phyloP scores from a whole-genome alignment of 306 rosid species.

The Vicia villosa region DNA sequence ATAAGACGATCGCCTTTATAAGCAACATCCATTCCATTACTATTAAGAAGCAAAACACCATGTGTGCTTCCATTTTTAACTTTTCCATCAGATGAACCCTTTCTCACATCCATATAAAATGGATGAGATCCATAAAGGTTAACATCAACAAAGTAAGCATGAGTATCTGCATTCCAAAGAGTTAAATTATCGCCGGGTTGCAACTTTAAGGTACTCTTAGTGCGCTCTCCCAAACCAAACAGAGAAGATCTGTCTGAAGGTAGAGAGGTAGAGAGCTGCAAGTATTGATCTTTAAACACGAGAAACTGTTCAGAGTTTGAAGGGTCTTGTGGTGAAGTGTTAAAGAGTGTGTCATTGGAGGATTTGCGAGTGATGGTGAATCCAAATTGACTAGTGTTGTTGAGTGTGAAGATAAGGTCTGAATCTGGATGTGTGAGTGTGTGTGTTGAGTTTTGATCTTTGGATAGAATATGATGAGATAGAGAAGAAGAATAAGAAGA shows the following conservation, averaged over 20 bases:
- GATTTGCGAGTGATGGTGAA: conserved; percentile 68
- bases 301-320: conserved; percentile 49
- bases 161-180: conserved; percentile 63
- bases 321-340: conserved; percentile 44
- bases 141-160: conserved; percentile 42
- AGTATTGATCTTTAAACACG: conserved; percentile 72
- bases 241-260: conserved; percentile 55
- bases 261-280: conserved; percentile 71
- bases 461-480: neutral
- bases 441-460: neutral
- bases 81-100: conserved; percentile 48
- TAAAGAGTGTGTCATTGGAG: conserved; percentile 59
- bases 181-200: conserved; percentile 53
- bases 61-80: conserved; percentile 58
- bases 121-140: conserved; percentile 93
- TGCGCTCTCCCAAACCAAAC: conserved; percentile 80
- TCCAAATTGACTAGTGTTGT: conserved; percentile 68
- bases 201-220: conserved; percentile 65
- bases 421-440: conserved; percentile 47
- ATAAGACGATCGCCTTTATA: conserved; percentile 67
- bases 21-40: conserved; percentile 78
- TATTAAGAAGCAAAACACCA: conserved; percentile 75
- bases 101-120: conserved; percentile 73
- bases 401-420: conserved; percentile 67
- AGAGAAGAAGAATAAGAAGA: no score